A percentile compares a stretch with the other conserved stretches of the same genome.
These are phyloP conservation scores for Pythium biforme DNA, from an alignment of 352 stramenopile species.

Conservation along the genomic window DNA sequence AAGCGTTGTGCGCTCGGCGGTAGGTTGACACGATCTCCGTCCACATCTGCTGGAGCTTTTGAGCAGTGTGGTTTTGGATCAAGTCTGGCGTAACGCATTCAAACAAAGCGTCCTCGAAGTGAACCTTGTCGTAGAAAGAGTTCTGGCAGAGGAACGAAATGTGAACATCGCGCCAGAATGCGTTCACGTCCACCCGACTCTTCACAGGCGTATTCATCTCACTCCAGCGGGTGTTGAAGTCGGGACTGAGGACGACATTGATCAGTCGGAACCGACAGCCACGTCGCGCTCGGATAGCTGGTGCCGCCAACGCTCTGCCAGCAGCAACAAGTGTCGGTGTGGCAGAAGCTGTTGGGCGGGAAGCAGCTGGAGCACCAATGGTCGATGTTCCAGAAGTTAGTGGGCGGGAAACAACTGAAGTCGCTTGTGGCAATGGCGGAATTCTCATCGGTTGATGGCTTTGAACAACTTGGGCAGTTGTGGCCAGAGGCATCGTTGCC, in stretches of 20 bases:
- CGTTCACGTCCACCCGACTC: conserved; percentile 31
- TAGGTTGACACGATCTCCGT: conserved; percentile 56
- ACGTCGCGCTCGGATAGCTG: conserved; percentile 36
- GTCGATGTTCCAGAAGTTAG: background rate
- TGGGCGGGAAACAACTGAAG: background rate
- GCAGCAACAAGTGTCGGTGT: background rate
- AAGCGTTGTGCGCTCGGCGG: conserved; percentile 38
- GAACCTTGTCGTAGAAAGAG: conserved; percentile 45
- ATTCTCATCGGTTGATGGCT: background rate
- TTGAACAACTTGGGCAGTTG: background rate
- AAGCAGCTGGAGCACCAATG: background rate
- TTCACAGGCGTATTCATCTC: conserved; percentile 37
- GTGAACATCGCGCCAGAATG: conserved; percentile 63
- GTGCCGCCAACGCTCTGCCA: background rate
- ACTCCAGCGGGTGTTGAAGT: conserved; percentile 50
- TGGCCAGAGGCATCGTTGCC: background rate
- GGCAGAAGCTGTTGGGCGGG: background rate
- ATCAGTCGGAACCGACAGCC: conserved; percentile 70
- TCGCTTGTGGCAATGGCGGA: background rate
- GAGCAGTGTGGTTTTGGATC: conserved; percentile 43
- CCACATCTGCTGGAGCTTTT: conserved; percentile 65
- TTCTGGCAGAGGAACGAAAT: conserved; percentile 48
- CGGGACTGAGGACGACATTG: conserved; percentile 60
- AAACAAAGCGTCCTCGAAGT: conserved; percentile 68
- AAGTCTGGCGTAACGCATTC: conserved; percentile 46